Conservation (phyloP, 1,284 basidiomycete species). For the Farysia itapuensis region DNA sequence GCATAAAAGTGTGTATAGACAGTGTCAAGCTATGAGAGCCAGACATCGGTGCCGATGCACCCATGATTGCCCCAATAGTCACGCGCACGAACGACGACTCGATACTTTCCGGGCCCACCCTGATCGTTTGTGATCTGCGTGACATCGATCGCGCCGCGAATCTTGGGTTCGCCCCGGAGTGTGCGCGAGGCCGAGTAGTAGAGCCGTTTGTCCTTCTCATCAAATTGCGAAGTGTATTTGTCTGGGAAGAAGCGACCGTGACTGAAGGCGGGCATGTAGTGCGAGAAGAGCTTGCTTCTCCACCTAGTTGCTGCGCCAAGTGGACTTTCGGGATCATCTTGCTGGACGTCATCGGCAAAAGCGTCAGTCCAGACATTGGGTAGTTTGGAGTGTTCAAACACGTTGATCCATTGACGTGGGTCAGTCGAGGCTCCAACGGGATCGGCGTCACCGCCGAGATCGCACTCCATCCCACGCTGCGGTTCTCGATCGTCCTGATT, state of each 20-base stretch:
- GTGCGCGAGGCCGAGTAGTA: slow-evolving; percentile 39
- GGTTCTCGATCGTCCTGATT: slow-evolving; percentile 10
- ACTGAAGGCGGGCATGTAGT: slow-evolving; percentile 40
- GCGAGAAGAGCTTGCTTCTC: slow-evolving; percentile 33
- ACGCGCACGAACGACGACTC: slow-evolving; percentile 41
- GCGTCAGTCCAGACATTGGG: slow-evolving; percentile 20
- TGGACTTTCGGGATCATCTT: not conserved
- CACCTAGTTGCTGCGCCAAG: slow-evolving; percentile 2
- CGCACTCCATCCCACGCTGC: slow-evolving; percentile 28
- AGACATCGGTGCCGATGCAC: slow-evolving; percentile 37
- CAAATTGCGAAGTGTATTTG: slow-evolving; percentile 42
- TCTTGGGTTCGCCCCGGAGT: slow-evolving; percentile 28
- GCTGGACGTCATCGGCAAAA: not conserved
- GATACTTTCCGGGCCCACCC: slow-evolving; percentile 29
- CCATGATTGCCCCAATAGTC: slow-evolving; percentile 44
- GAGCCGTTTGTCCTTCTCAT: slow-evolving; percentile 42
- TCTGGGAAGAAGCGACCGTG: slow-evolving; percentile 32
- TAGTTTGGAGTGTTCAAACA: slow-evolving; percentile 49
- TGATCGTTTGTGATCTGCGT: slow-evolving; percentile 11
- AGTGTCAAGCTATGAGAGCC: slow-evolving; percentile 21
- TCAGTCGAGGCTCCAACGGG: slow-evolving; percentile 8
- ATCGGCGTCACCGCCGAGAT: slow-evolving; percentile 28
- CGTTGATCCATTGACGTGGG: slow-evolving; percentile 13
- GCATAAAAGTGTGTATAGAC: no score
- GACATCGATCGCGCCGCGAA: slow-evolving; percentile 32